phyloP scores from a whole-genome alignment of 495 filamentous ascomycete species.

The Tuber aestivum region DNA sequence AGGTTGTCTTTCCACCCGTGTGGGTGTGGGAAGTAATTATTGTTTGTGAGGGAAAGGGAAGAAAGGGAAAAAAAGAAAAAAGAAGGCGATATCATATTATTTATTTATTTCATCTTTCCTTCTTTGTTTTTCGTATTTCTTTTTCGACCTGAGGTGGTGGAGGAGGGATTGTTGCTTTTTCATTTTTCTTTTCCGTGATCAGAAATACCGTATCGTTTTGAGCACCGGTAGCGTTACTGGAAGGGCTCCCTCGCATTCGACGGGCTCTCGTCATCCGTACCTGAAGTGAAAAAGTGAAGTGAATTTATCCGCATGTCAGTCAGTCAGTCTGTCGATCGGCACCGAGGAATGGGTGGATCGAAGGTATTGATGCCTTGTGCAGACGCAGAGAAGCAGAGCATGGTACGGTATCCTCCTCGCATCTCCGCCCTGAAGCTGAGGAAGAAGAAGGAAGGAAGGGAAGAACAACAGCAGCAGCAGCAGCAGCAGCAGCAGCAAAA shows the following conservation, averaged over 20 bases:
- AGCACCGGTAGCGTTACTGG: background rate
- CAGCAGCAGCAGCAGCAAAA: background rate
- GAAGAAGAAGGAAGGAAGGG: slow-evolving; percentile 1
- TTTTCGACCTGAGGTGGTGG: background rate
- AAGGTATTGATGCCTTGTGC: background rate
- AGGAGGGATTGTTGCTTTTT: background rate
- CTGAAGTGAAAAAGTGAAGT: slow-evolving; percentile 24
- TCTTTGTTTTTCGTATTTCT: background rate
- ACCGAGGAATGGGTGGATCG: background rate
- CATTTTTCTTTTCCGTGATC: background rate
- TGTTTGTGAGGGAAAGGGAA: background rate
- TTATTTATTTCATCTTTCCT: background rate
- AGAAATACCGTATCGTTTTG: background rate
- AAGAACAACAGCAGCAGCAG: background rate
- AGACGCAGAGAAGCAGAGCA: background rate
- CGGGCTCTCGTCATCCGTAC: slow-evolving; percentile 32
- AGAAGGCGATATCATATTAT: background rate
- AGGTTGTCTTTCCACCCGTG: background rate
- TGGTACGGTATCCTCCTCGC: slow-evolving; percentile 5
- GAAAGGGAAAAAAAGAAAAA: background rate
- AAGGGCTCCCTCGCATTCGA: slow-evolving; percentile 18
- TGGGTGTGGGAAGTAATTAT: slow-evolving; percentile 4
- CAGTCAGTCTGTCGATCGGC: background rate
- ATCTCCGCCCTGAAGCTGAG: slow-evolving; percentile 18
- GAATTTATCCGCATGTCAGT: slow-evolving; percentile 18